Evolutionary conservation across 371 early-diverging fungal species (phyloP).

Genomic region (Mortierella sp.): DNA sequence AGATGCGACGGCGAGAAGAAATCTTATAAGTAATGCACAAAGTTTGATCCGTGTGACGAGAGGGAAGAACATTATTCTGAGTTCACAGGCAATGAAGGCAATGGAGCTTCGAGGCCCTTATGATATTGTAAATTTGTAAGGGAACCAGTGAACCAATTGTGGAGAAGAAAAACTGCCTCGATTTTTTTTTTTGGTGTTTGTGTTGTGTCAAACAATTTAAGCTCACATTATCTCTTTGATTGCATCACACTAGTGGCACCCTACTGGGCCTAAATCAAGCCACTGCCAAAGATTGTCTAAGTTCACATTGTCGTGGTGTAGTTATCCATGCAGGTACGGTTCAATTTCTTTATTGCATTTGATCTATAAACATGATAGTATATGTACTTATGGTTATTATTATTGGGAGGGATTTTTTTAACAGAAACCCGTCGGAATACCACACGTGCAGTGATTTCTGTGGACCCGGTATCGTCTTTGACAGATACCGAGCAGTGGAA

Average conservation of each 20-base stretch:
- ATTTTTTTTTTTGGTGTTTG: too few relatives aligned
- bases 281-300: constrained; percentile 63
- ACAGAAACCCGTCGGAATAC: constrained; percentile 74
- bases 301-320: constrained; percentile 65
- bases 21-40: constrained; percentile 82
- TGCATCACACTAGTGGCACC: constrained; percentile 31
- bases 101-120: constrained; percentile 87
- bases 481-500: constrained; percentile 52
- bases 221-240: neutral
- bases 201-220: too few relatives aligned
- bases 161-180: too few relatives aligned
- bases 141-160: neutral
- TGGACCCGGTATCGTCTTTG: constrained; percentile 54
- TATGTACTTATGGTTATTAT: too few relatives aligned
- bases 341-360: neutral
- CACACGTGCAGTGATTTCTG: constrained; percentile 63
- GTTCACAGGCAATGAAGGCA: constrained; percentile 82
- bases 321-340: constrained; percentile 68
- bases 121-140: constrained; percentile 90
- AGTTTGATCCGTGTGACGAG: constrained; percentile 83
- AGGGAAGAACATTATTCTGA: constrained; percentile 90
- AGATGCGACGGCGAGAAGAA: constrained; percentile 71
- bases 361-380: neutral
- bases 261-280: constrained; percentile 72
- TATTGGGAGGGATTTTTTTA: too few relatives aligned